These are phyloP conservation scores for Aspergillus carbonarius DNA, from an alignment of 2,329 filamentous ascomycete genomes.

Conservation along the genomic window DNA sequence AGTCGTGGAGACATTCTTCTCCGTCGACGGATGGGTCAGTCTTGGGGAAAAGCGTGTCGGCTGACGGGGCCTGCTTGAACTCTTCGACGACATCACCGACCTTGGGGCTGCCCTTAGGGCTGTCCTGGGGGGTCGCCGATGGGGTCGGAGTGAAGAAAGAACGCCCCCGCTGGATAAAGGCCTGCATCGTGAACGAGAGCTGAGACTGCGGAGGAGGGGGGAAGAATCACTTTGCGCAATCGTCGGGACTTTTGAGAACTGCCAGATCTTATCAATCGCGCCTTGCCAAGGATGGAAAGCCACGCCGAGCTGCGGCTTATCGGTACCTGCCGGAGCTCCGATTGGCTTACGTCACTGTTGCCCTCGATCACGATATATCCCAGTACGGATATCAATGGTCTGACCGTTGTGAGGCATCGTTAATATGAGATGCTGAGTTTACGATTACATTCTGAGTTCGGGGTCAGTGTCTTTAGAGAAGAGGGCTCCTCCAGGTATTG, in stretches of 20 bases:
- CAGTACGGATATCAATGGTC: no score
- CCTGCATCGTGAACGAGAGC: constrained; percentile 28
- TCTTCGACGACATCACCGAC: constrained; percentile 31
- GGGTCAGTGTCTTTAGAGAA: no score
- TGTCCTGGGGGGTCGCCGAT: constrained; percentile 23
- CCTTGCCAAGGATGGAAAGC: constrained; percentile 18
- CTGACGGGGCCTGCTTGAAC: constrained; percentile 50
- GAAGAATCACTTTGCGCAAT: not conserved
- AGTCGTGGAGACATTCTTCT: constrained; percentile 86
- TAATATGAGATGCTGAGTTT: no score
- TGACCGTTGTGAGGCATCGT: no score
- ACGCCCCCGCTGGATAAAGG: constrained; percentile 35
- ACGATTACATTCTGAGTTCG: no score
- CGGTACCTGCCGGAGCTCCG: constrained; percentile 1
- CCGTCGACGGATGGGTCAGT: constrained; percentile 77
- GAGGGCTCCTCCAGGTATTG: no score
- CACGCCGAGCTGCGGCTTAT: not conserved
- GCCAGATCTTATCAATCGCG: constrained; percentile 36
- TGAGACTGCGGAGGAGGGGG: not conserved
- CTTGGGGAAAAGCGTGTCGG: constrained; percentile 66
- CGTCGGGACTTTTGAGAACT: not conserved
- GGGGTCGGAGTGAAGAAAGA: constrained; percentile 32
- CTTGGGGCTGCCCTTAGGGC: constrained; percentile 5
- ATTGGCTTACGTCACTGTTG: constrained; percentile 2
- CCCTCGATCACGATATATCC: not conserved